Evolutionary conservation across 2,329 filamentous ascomycete genomes (phyloP), one percentile per base, ranked within the genome.

Genomic region (Kalmusia sp.): DNA sequence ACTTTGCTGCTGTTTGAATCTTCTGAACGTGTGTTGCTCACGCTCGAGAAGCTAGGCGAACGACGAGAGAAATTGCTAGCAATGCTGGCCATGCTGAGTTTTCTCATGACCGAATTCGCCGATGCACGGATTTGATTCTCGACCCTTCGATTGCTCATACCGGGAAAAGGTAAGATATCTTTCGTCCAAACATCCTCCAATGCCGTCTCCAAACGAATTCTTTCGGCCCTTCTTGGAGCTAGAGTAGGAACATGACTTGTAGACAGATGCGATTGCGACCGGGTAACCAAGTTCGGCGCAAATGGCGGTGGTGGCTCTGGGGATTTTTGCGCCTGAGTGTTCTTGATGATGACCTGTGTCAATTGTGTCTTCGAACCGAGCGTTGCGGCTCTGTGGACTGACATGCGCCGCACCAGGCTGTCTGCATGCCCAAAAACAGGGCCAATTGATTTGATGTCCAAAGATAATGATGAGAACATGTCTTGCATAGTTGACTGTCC

Each of bases 31-130:
- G 65, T 62, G 55, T 74, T 70, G 52, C 70, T 74, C 43, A 76
- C 64, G 53, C 75, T 79, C 1, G 75, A 79, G 60, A 79, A 77
- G 59, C 87, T 90, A 33, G 80, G 81, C 1, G 90, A 89, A 52
- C 89, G 85, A 62, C 88, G 90, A 31, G 85, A 84, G 68, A 96
- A 93, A 41, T 89, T 89, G 61, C 84, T 88, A 12, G 90, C 84
- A 59, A 95, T 89, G 71, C 88, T 92, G 43, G 89, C 88, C 66
- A 91, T 88, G 73, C 91, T 96, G 58, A 97, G 82, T 70, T 93
- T 96, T 47, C 92, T 85, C 78, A 96, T 96, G 68, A 96, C 85
- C 1, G 90, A 90, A 30, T 91, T 92, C 11, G 92, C 90, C n/a
- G 89, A 92, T 34, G 85, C 85, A 45, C 90, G 83, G 40, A 95